Evolutionary conservation across 371 early-diverging fungal species (phyloP).

Genomic region (Phascolomyces articulosus): DNA sequence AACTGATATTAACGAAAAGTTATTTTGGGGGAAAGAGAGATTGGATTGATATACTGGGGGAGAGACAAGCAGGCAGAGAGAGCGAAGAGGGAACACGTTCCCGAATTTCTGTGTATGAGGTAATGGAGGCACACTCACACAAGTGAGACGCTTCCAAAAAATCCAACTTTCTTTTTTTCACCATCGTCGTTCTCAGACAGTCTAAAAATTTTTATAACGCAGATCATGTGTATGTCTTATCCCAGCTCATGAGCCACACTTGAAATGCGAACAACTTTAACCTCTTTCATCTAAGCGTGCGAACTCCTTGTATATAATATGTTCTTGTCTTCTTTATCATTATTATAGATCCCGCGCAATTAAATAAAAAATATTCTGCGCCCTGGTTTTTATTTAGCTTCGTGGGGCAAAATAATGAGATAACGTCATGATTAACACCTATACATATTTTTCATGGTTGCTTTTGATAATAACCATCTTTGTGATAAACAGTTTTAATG

Average conservation of each 20-base stretch:
- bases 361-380: too few species aligned
- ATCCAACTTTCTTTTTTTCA: too few species aligned
- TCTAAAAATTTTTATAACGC: slow-evolving; percentile 2
- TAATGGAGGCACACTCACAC: neutral
- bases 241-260: neutral
- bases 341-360: neutral
- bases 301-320: neutral
- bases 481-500: too few species aligned
- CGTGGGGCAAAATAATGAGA: too few species aligned
- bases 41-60: too few species aligned
- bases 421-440: too few species aligned
- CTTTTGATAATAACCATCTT: too few species aligned
- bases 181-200: neutral
- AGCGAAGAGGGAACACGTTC: neutral
- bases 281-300: slow-evolving; percentile 4
- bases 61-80: neutral
- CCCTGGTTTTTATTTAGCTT: too few species aligned
- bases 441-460: too few species aligned
- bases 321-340: neutral
- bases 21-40: too few species aligned
- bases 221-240: slow-evolving; percentile 2
- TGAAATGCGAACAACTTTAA: neutral
- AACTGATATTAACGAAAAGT: too few species aligned
- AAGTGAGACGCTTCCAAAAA: too few species aligned
- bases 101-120: neutral